Evolutionary conservation across 352 stramenopile genomes (phyloP).

Genomic region (Pythium sp.): DNA sequence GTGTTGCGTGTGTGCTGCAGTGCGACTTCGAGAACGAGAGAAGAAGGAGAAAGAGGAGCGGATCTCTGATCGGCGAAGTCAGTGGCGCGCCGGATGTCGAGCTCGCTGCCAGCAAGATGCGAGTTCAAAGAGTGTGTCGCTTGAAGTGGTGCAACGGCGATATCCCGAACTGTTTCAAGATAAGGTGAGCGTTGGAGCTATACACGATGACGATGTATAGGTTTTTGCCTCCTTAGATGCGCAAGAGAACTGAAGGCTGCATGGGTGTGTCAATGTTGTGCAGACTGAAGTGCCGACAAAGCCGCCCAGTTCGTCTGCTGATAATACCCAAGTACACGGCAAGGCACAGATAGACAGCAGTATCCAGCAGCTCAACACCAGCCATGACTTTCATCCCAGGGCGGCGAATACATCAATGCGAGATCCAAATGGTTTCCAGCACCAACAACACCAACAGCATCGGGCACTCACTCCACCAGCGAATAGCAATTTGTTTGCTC

Average conservation of each 20-base stretch:
- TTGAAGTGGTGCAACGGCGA: slow-evolving; percentile 34
- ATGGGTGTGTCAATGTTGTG: neutral
- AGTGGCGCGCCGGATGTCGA: slow-evolving; percentile 36
- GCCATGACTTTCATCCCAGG: neutral
- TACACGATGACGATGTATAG: neutral
- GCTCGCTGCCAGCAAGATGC: slow-evolving; percentile 27
- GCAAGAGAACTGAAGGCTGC: neutral
- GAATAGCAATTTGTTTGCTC: slow-evolving; percentile 6
- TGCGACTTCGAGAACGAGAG: slow-evolving; percentile 27
- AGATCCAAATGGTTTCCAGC: neutral
- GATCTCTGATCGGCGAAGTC: slow-evolving; percentile 34
- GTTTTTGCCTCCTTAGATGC: neutral
- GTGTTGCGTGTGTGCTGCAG: slow-evolving; percentile 15
- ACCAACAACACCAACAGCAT: neutral
- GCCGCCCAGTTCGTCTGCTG: neutral
- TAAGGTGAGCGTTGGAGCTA: slow-evolving; percentile 20
- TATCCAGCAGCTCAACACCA: neutral
- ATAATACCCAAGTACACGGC: neutral
- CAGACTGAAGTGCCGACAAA: slow-evolving; percentile 4
- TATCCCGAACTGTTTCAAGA: slow-evolving; percentile 44
- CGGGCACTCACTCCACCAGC: neutral
- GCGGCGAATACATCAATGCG: neutral
- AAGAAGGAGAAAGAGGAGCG: slow-evolving; percentile 13
- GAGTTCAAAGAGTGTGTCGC: slow-evolving; percentile 21
- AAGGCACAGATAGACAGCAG: neutral